Base-by-base conservation (phyloP, 805 yeast genomes). In the Candida orba region DNA sequence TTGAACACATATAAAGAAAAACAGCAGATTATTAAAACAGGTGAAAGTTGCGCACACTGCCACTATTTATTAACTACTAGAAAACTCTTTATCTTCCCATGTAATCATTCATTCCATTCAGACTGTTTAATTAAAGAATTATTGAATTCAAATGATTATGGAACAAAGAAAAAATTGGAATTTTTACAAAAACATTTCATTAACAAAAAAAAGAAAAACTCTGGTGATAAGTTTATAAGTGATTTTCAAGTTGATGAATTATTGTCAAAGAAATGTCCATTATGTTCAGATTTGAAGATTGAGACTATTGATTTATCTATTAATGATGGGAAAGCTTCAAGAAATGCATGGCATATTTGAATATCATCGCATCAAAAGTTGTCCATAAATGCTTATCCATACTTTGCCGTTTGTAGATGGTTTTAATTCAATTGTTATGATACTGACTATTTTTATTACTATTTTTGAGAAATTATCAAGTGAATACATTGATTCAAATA, bases 51-150 rank as follows among this genome's bases (percentile, higher is more conserved):
- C 64, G 66, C 73, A 36, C 51, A 78, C 4, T 91, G 98, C 62
- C 65, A 69, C 14, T 73, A 73, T 51, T 73, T 93, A 8, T 66
- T 91, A 37, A 73, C 87, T 3, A 75, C 81, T 4, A 75, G 88
- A 45, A 84, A 79, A 57, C 89, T 89, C 52, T 73, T 81, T 42
- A 78, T 81, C 6, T 93, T 87, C 57, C 96, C 96, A 0, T 93
- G 99, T 59, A 83, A 76, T 44, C 99, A 93, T 60, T 78, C 86
- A 6, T 84, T 86, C 64, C 98, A 93, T 58, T 81, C 80, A 41
- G 96, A 89, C 58, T 93, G 99, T 65, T 62, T 88, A n/a, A 75
- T 84, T 7, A 73, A 76, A 44, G 67, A 67, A 33, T 76, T 84
- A 30, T 57, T 82, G 41, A 68, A 69, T 31, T 79, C 83, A 27